Percentiles rank a stretch among this genome's conserved stretches.
Conservation (phyloP, 2,329 filamentous ascomycete genomes). For the Aspergillus thermomutatus region DNA sequence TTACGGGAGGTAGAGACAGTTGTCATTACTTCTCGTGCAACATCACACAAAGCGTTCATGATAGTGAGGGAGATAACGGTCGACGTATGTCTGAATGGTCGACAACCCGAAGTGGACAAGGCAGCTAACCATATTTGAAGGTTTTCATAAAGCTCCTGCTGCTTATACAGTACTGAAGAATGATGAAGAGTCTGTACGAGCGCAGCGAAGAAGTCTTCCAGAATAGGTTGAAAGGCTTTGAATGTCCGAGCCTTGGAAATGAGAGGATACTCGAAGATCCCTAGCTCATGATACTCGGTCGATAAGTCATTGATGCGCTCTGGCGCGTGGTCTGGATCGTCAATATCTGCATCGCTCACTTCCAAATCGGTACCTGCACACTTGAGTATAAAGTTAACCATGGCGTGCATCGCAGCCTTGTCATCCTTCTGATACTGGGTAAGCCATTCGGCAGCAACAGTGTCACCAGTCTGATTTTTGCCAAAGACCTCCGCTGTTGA, state of each 20-base stretch:
- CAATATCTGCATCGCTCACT: conserved; percentile 77
- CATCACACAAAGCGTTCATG: conserved; percentile 70
- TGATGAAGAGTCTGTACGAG: conserved; percentile 76
- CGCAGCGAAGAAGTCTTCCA: conserved; percentile 75
- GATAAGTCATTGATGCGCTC: conserved; percentile 80
- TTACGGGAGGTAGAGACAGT: conserved; percentile 73
- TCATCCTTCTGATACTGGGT: conserved; percentile 55
- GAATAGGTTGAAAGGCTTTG: conserved; percentile 70
- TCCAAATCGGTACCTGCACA: conserved; percentile 77
- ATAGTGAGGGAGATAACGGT: conserved; percentile 80
- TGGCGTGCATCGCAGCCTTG: conserved; percentile 52
- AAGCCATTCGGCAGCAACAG: conserved; percentile 58
- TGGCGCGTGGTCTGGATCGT: conserved; percentile 82
- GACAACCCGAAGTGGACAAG: conserved; percentile 82
- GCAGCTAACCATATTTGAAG: conserved; percentile 84
- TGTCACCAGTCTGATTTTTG: conserved; percentile 52
- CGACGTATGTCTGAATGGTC: conserved; percentile 91
- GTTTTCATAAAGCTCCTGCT: conserved; percentile 77
- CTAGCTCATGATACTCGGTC: conserved; percentile 76
- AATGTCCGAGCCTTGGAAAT: conserved; percentile 76
- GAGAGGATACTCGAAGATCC: conserved; percentile 86
- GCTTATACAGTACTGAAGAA: conserved; percentile 75
- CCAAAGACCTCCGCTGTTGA: conserved; percentile 57
- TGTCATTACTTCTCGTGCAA: conserved; percentile 68
- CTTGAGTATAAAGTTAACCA: conserved; percentile 61